These are phyloP conservation scores for Phyllosticta citriasiana DNA, from an alignment of 2,329 filamentous ascomycete species.

Conservation along the genomic window DNA sequence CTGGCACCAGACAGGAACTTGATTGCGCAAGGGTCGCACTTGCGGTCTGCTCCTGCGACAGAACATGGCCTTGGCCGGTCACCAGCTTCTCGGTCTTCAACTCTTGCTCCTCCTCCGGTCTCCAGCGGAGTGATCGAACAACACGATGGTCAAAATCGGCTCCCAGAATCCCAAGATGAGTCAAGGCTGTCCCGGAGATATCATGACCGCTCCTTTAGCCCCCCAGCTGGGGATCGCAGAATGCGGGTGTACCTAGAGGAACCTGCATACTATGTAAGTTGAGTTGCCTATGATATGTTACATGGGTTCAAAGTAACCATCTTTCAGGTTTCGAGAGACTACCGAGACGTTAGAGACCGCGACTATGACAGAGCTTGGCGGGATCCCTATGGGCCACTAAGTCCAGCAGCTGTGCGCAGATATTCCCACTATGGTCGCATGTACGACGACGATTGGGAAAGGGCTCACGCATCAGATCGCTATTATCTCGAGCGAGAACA, in stretches of 20 bases:
- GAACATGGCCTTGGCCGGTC: neutral
- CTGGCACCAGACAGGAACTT: neutral
- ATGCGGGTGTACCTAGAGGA: constrained; percentile 21
- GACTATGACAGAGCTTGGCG: constrained; percentile 16
- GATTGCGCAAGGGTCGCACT: neutral
- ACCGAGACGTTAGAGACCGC: constrained; percentile 21
- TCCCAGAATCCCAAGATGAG: constrained; percentile 15
- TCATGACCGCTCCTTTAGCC: constrained; percentile 15
- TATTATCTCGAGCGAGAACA: constrained; percentile 21
- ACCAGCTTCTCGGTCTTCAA: neutral
- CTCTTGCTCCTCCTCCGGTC: neutral
- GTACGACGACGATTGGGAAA: constrained; percentile 22
- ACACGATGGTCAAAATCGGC: constrained; percentile 13
- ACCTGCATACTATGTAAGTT: constrained; percentile 24
- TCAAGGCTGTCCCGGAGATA: constrained; percentile 7
- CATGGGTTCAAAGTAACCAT: constrained; percentile 6
- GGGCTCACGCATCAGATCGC: constrained; percentile 14
- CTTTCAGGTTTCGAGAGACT: constrained; percentile 20
- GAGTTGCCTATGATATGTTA: constrained; percentile 10
- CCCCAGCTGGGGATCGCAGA: constrained; percentile 18
- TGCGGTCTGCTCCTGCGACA: neutral
- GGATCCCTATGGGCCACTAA: constrained; percentile 23
- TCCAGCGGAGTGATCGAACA: neutral
- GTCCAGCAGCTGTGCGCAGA: constrained; percentile 18
- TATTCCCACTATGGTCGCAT: constrained; percentile 16